Evolutionary conservation across 495 filamentous ascomycete species (phyloP).

Genomic region (Talaromyces wortmannii): DNA sequence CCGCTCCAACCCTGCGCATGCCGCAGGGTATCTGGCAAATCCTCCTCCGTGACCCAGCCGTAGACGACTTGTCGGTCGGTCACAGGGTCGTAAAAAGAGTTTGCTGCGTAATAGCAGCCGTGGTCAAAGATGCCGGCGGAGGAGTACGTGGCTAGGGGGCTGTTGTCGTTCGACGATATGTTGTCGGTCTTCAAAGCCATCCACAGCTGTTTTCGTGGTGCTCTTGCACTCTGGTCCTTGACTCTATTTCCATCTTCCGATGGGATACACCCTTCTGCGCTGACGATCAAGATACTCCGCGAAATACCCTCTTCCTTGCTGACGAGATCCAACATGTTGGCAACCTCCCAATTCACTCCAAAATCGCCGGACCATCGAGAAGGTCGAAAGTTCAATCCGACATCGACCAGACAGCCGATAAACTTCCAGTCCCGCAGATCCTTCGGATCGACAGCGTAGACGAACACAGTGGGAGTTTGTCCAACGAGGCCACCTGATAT

Average conservation of each 20-base stretch:
- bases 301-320: constrained; percentile 23
- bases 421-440: constrained; percentile 46
- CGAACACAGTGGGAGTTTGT: constrained; percentile 40
- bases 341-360: constrained; percentile 53
- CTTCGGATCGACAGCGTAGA: constrained; percentile 41
- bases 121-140: constrained; percentile 30
- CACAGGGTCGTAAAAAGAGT: constrained; percentile 29
- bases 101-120: constrained; percentile 30
- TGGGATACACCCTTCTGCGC: constrained; percentile 35
- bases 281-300: constrained; percentile 43
- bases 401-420: constrained; percentile 37
- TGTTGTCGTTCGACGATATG: background rate
- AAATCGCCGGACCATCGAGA: constrained; percentile 41
- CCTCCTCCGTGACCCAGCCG: constrained; percentile 33
- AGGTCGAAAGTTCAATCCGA: constrained; percentile 33
- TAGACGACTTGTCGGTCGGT: constrained; percentile 21
- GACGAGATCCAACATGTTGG: constrained; percentile 38
- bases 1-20: constrained; percentile 34
- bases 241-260: background rate
- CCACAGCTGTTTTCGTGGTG: constrained; percentile 25
- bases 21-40: constrained; percentile 24
- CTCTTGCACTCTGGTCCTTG: constrained; percentile 14
- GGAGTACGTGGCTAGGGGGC: constrained; percentile 14
- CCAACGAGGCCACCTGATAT: constrained; percentile 45
- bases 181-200: constrained; percentile 16